Evolutionary conservation across 805 yeast species (phyloP).

Genomic region (Ogataea henricii): DNA sequence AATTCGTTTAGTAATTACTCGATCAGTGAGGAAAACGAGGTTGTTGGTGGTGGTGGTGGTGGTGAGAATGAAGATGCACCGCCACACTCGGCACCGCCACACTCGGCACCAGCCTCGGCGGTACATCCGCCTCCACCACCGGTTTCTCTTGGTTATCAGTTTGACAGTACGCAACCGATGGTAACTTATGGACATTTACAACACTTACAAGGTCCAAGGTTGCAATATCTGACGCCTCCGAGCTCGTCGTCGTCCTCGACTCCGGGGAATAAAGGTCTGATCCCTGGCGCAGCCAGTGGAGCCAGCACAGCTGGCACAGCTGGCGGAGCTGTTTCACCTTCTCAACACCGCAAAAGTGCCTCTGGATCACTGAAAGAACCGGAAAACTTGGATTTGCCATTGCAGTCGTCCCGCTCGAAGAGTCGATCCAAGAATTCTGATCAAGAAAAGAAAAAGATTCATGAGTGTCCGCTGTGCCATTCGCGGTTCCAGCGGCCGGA

Average conservation of each 20-base stretch:
- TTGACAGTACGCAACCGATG: not conserved
- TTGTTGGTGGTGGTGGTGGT: constrained; percentile 4
- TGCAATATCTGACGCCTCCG: constrained; percentile 26
- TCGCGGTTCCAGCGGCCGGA: constrained; percentile 69
- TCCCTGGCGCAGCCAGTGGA: not conserved
- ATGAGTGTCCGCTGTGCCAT: constrained; percentile 65
- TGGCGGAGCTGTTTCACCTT: not conserved
- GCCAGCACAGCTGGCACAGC: too few species aligned
- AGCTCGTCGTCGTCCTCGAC: constrained; percentile 25
- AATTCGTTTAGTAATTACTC: constrained; percentile 8
- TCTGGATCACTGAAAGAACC: constrained; percentile 25
- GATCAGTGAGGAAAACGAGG: constrained; percentile 19
- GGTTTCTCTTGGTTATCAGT: not conserved
- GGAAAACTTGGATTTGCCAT: constrained; percentile 34
- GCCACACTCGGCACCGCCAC: constrained; percentile 6
- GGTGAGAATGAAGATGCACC: constrained; percentile 13
- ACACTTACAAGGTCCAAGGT: constrained; percentile 5
- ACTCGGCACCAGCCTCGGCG: constrained; percentile 1
- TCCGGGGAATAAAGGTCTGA: constrained; percentile 10
- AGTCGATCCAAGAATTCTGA: constrained; percentile 33
- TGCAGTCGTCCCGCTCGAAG: constrained; percentile 37
- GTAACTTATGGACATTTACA: not conserved
- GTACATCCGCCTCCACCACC: not conserved
- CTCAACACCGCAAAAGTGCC: constrained; percentile 7
- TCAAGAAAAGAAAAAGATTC: constrained; percentile 54